A percentile compares a stretch with the other conserved stretches of the same genome.
Evolutionary conservation across 179 eudicot genomes (phyloP).

Genomic region (Patellifolia procumbens): DNA sequence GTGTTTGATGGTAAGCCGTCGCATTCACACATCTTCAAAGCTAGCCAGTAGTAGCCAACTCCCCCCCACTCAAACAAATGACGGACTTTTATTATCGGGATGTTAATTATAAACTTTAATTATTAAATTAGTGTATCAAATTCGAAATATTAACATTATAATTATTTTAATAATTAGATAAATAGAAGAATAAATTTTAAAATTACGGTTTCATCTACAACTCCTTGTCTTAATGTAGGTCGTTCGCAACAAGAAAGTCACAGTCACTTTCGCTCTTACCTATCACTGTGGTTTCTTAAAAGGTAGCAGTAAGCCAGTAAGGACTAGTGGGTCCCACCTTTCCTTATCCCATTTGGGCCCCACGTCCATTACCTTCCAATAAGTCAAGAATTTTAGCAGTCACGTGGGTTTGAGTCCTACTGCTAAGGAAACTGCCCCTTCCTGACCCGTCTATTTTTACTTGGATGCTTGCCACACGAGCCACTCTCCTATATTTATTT

Average conservation of each 20-base stretch:
- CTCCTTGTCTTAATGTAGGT: too few relatives aligned
- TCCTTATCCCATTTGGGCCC: neutral
- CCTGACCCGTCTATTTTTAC: conserved; percentile 3
- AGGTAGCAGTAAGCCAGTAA: conserved; percentile 30
- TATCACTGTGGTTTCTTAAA: conserved; percentile 31
- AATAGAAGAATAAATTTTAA: too few relatives aligned
- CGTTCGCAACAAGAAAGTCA: too few relatives aligned
- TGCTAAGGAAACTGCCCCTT: neutral
- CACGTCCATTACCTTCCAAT: conserved; percentile 2
- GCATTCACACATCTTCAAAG: conserved; percentile 13
- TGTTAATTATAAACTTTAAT: too few relatives aligned
- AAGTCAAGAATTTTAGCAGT: conserved; percentile 12
- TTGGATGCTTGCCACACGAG: neutral
- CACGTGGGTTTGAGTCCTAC: conserved; percentile 24
- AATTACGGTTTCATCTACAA: too few relatives aligned
- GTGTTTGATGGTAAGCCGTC: conserved; percentile 33
- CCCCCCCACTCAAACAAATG: too few relatives aligned
- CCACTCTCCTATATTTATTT: too few relatives aligned
- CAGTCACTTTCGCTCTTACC: too few relatives aligned
- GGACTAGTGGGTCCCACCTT: neutral
- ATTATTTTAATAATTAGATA: too few relatives aligned
- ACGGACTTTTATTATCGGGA: too few relatives aligned
- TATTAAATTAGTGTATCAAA: too few relatives aligned
- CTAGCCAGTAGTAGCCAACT: neutral
- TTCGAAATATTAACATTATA: too few relatives aligned